phyloP scores from a whole-genome alignment of 768 basidiomycete species.

The Mycena crocata region DNA sequence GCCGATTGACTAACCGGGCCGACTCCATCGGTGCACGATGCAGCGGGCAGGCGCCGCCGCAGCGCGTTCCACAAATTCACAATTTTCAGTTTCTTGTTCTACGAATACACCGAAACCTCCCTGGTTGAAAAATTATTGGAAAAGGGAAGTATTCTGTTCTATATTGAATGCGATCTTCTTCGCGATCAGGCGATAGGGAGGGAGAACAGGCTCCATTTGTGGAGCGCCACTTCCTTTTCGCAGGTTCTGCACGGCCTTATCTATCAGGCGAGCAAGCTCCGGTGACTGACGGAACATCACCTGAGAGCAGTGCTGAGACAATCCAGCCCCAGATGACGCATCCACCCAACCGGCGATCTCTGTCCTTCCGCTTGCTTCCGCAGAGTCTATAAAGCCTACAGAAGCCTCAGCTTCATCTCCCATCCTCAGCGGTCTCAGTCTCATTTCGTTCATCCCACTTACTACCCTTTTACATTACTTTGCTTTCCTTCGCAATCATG shows the following conservation, averaged over 20 bases:
- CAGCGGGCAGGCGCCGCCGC: no score
- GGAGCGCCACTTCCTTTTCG: neutral
- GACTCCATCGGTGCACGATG: no score
- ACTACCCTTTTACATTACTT: neutral
- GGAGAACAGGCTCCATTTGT: neutral
- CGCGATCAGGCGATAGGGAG: neutral
- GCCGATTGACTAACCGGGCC: no score
- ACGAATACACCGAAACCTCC: no score
- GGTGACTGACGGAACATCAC: neutral
- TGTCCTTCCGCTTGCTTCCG: neutral
- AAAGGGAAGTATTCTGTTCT: no score
- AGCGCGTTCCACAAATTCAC: no score
- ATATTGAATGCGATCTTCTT: neutral
- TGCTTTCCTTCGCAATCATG: constrained; percentile 5
- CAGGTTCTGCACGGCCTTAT: neutral
- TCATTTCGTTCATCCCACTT: neutral
- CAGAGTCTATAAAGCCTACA: constrained; percentile 1
- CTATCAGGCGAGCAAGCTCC: neutral
- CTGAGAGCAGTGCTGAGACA: constrained; percentile 25
- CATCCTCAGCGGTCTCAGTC: neutral
- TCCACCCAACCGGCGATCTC: constrained; percentile 24
- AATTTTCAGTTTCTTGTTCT: no score
- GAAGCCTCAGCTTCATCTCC: neutral
- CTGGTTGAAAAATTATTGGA: no score
- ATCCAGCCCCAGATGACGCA: constrained; percentile 9